Evolutionary conservation across 2,329 filamentous ascomycete genomes (phyloP).

Genomic region (Sporothrix humicola): DNA sequence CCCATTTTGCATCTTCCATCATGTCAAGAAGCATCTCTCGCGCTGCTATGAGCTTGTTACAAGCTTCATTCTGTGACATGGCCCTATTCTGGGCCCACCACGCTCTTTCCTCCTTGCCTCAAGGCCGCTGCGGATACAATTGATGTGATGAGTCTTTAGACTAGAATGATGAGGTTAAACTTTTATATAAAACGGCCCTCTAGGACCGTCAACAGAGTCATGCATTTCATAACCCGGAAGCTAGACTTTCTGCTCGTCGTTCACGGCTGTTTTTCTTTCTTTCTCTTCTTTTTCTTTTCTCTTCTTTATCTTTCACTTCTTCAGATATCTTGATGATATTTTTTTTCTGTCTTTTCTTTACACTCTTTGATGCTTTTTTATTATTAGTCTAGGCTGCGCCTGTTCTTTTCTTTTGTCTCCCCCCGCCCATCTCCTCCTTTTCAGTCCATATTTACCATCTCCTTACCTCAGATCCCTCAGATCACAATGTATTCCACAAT

Average conservation of each 20-base stretch:
- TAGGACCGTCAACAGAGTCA: neutral
- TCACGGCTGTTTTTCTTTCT: too few relatives aligned
- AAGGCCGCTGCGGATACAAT: too few relatives aligned
- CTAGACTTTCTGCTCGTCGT: neutral
- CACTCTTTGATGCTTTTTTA: too few relatives aligned
- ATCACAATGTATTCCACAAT: conserved; percentile 29
- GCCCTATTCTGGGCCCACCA: neutral
- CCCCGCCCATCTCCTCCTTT: too few relatives aligned
- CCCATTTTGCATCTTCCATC: too few relatives aligned
- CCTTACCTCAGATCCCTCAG: too few relatives aligned
- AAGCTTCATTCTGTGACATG: neutral
- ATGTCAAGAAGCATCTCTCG: neutral
- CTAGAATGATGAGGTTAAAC: neutral
- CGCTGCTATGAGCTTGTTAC: neutral
- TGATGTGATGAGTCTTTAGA: neutral
- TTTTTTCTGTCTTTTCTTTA: too few relatives aligned
- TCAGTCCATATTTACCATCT: too few relatives aligned
- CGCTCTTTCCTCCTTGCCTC: neutral
- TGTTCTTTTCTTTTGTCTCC: conserved; percentile 6
- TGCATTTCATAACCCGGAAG: neutral
- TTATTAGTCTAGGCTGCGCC: neutral
- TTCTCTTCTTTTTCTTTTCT: neutral
- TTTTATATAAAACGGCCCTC: neutral
- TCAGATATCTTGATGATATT: too few relatives aligned
- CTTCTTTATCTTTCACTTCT: too few relatives aligned